These are phyloP conservation scores for Phytopythium ostracodes DNA, from an alignment of 352 stramenopile species.

Conservation along the genomic window DNA sequence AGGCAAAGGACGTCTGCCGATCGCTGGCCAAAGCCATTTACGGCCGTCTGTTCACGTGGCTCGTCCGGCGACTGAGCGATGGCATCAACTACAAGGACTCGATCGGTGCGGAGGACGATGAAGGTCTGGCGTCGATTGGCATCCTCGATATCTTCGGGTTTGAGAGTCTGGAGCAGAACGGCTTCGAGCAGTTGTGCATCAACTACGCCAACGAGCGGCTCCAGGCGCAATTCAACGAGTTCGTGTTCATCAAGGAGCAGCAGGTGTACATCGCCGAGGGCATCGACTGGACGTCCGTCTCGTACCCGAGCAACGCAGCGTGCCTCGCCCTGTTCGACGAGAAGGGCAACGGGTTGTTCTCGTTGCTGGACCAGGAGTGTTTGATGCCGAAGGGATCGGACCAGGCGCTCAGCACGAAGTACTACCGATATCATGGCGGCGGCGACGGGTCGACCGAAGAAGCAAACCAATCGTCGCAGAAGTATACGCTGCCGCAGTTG, in stretches of 20 bases:
- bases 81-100: constrained; percentile 73
- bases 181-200: constrained; percentile 86
- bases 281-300: constrained; percentile 84
- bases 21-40: constrained; percentile 97
- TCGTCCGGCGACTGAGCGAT: constrained; percentile 86
- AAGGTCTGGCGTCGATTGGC: constrained; percentile 64
- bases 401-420: constrained; percentile 73
- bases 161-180: constrained; percentile 77
- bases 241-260: constrained; percentile 86
- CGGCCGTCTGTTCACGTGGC: constrained; percentile 93
- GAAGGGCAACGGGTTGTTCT: constrained; percentile 74
- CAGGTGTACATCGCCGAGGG: constrained; percentile 77
- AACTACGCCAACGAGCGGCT: constrained; percentile 87
- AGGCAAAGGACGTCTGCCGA: constrained; percentile 88
- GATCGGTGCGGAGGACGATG: constrained; percentile 28
- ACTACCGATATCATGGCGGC: constrained; percentile 68
- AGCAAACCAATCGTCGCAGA: constrained; percentile 32
- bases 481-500: constrained; percentile 48
- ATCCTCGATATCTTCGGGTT: constrained; percentile 91
- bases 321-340: constrained; percentile 83
- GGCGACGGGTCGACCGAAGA: constrained; percentile 18
- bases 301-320: constrained; percentile 75
- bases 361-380: constrained; percentile 80
- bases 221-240: constrained; percentile 87
- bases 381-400: constrained; percentile 83